Conservation (phyloP, 805 yeast species). For the Myxozyma neotropica region DNA sequence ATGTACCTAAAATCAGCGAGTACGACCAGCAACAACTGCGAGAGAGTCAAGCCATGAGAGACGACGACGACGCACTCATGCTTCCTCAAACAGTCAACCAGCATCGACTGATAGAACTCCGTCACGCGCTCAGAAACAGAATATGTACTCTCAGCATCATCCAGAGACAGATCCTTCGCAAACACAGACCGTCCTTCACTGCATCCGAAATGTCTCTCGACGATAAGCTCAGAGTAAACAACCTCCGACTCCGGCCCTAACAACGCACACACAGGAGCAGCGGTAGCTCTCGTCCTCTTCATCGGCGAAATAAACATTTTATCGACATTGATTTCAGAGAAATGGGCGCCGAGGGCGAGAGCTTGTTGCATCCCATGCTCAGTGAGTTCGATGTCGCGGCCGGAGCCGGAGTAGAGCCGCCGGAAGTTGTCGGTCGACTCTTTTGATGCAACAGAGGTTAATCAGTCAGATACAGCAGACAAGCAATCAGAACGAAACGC, state of each 20-base stretch:
- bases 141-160: slow-evolving; percentile 7
- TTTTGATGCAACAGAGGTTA: background rate
- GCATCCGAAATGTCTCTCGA: slow-evolving; percentile 23
- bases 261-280: slow-evolving; percentile 6
- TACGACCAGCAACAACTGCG: slow-evolving; percentile 10
- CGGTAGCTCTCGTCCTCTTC: slow-evolving; percentile 23
- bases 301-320: slow-evolving; percentile 18
- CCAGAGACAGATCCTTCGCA: background rate
- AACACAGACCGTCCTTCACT: slow-evolving; percentile 19
- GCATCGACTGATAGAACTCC: slow-evolving; percentile 8
- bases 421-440: slow-evolving; percentile 28
- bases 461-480: background rate
- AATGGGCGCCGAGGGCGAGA: slow-evolving; percentile 8
- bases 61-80: slow-evolving; percentile 15
- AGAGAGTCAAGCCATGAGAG: slow-evolving; percentile 22
- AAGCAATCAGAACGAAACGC: background rate
- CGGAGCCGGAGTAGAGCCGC: slow-evolving; percentile 26
- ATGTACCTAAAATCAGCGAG: background rate
- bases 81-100: background rate
- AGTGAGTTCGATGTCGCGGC: slow-evolving; percentile 26
- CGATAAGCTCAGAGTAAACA: slow-evolving; percentile 12
- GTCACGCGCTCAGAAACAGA: slow-evolving; percentile 6
- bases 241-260: slow-evolving; percentile 9
- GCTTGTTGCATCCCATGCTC: slow-evolving; percentile 29
- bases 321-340: background rate